These are phyloP conservation scores for Sonneratia caseolaris DNA, from an alignment of 345 rosid genomes.

Conservation along the genomic window DNA sequence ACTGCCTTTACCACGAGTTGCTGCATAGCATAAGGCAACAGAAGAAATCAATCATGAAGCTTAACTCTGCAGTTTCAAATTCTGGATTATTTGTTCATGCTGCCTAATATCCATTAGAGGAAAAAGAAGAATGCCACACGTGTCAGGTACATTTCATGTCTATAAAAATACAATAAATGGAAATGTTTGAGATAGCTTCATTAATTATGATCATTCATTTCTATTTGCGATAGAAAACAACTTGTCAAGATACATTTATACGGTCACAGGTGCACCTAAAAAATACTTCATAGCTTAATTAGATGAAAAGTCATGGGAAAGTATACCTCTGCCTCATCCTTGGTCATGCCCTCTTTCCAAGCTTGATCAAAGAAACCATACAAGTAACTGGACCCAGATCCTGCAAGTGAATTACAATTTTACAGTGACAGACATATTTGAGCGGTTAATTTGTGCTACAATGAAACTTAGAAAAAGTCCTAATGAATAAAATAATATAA, in stretches of 20 bases:
- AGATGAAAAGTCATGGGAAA: too few species aligned
- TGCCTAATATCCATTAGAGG: too few species aligned
- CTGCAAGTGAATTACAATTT: conserved; percentile 23
- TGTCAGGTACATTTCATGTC: too few species aligned
- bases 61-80: not conserved
- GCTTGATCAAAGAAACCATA: conserved; percentile 96
- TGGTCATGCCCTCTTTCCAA: conserved; percentile 93
- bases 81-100: not conserved
- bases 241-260: too few species aligned
- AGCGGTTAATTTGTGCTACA: not conserved
- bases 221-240: too few species aligned
- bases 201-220: too few species aligned
- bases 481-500: not conserved
- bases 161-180: too few species aligned
- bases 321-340: conserved; percentile 95
- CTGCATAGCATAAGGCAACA: conserved; percentile 25
- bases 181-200: too few species aligned
- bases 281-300: too few species aligned
- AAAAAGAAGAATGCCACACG: too few species aligned
- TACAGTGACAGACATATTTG: conserved; percentile 2
- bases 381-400: conserved; percentile 89
- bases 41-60: not conserved
- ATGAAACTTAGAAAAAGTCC: not conserved
- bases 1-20: conserved; percentile 92
- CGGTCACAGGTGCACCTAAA: too few species aligned